phyloP scores from a whole-genome alignment of 192 early-diverging fungal species.

The Coemansia sp. region DNA sequence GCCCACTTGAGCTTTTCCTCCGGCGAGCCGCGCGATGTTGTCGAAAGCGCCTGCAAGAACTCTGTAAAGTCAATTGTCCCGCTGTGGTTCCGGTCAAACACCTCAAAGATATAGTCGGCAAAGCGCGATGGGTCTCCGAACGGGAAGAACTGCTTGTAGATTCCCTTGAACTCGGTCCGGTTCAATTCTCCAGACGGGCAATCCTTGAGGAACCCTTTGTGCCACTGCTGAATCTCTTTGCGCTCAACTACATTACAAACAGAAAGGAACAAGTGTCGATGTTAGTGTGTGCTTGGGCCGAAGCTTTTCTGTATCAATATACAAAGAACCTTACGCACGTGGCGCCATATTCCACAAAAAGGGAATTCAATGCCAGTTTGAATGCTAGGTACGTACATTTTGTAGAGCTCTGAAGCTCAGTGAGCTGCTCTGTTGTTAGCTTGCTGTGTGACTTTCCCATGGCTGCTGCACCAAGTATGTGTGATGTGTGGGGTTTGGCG shows the following conservation, averaged over 20 bases:
- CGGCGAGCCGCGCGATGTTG: constrained; percentile 76
- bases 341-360: neutral
- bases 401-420: constrained; percentile 77
- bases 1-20: constrained; percentile 89
- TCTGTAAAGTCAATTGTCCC: constrained; percentile 90
- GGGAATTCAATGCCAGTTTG: too few species aligned
- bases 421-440: constrained; percentile 73
- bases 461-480: neutral
- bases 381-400: constrained; percentile 63
- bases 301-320: neutral
- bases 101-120: constrained; percentile 88
- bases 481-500: neutral
- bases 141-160: constrained; percentile 97
- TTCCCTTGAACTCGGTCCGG: constrained; percentile 83
- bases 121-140: constrained; percentile 90
- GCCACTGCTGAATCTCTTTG: constrained; percentile 95
- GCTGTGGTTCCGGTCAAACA: constrained; percentile 89
- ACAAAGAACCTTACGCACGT: neutral
- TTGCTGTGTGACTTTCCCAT: constrained; percentile 91
- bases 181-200: constrained; percentile 84
- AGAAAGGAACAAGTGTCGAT: neutral
- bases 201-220: constrained; percentile 93
- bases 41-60: constrained; percentile 83
- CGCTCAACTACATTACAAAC: constrained; percentile 66
- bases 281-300: neutral